Base-by-base conservation (phyloP, 768 basidiomycete species). In the Collybia mongolica region DNA sequence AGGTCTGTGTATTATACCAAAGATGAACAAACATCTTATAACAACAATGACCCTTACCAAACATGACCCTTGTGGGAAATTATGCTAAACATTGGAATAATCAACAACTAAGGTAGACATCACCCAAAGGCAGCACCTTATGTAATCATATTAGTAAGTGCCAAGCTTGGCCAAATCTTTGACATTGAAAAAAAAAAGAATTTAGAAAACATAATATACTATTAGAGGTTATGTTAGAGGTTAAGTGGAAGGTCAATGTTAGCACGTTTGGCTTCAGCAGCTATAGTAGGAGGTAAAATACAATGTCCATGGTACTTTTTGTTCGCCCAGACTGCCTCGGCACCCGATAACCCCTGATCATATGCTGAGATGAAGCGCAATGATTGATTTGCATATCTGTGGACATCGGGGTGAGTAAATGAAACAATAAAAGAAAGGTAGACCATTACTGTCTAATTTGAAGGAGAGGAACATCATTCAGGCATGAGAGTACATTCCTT, bases 381-480 rank as follows among this genome's bases (percentile, higher is more conserved):
- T 2, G 39, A 23, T n/a, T 35, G 8, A 32, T 55, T 55, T 11
- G 54, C 56, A 51, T 54, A 65, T 15, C 64, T 64, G 35, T 39
- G 32, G 5, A 7, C 41, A 41, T 17, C 23, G 37, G 18, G 36
- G 20, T 17, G 17, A 29, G 8, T n/a, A 22, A 12, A 42, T 26
- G 17, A 24, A 20, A 23, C 47, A 23, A 36, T 22, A 39, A 17
- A 20, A 26, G 26, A 17, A n/a, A 32, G 18, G 19, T 39, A 46
- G 41, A 56, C 55, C 7, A 7, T 48, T 44, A 61, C 61, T 50
- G n/a, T 20, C 23, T 39, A 11, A 64, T 64, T 29, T 48, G 54
- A 23, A 49, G 49, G n/a, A 59, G 46, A 4, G 63, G 52, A 1
- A 72, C 60, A 14, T 58, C 42, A 39, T 70, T 59, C 5, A 73